A percentile compares a stretch with the other conserved stretches of the same genome.
phyloP scores from a whole-genome alignment of 2,329 filamentous ascomycete species.

The Beauveria asiatica region DNA sequence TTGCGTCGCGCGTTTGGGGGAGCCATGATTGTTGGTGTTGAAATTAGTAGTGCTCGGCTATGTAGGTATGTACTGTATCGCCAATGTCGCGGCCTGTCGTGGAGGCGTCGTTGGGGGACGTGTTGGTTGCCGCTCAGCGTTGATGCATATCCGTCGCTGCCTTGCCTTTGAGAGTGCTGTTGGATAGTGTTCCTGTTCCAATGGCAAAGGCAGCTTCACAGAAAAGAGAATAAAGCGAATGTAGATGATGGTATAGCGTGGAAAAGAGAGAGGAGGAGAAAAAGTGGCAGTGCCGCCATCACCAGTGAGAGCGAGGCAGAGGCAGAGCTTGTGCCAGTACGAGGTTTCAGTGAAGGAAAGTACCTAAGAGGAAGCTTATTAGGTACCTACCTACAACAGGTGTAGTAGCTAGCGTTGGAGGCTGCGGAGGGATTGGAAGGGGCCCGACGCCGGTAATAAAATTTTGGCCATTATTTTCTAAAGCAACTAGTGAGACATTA shows the following conservation, averaged over 20 bases:
- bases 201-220: not conserved
- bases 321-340: not conserved
- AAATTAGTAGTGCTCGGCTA: not conserved
- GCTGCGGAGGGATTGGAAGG: not conserved
- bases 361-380: not conserved
- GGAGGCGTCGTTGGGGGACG: not conserved
- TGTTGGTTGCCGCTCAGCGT: not conserved
- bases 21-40: constrained; percentile 15
- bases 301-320: not conserved
- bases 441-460: not conserved
- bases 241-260: not conserved
- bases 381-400: no score
- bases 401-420: no score
- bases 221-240: not conserved
- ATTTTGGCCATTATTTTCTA: no score
- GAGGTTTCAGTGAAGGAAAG: not conserved
- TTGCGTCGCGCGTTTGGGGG: constrained; percentile 35
- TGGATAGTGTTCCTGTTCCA: not conserved
- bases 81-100: no score
- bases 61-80: no score
- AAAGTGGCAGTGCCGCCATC: not conserved
- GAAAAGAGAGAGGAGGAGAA: not conserved
- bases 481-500: not conserved
- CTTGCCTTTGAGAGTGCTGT: not conserved
- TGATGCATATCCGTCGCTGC: not conserved